Conservation (phyloP, 2,329 filamentous ascomycete species). For the Aspergillus puulaauensis region DNA sequence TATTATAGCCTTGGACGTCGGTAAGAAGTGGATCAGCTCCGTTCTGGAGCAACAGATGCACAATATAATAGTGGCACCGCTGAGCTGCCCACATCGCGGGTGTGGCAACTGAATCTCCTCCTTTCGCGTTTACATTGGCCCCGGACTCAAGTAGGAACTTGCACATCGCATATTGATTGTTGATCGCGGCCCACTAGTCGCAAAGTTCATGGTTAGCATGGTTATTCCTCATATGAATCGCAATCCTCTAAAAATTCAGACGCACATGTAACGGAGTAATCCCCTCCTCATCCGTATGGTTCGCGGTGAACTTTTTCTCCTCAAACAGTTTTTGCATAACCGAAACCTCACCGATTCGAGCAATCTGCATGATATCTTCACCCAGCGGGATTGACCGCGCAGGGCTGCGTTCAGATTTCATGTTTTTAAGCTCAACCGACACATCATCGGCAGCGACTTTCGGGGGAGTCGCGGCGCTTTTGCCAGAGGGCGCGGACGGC, state of each 20-base stretch:
- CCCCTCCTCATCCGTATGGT: conserved; percentile 83
- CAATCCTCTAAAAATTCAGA: conserved; percentile 14
- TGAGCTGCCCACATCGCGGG: conserved; percentile 97
- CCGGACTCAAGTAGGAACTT: conserved; percentile 85
- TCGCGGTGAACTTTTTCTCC: conserved; percentile 75
- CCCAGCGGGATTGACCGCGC: conserved; percentile 45
- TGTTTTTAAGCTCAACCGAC: conserved; percentile 41
- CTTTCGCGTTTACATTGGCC: conserved; percentile 91
- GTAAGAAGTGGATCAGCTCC: conserved; percentile 90
- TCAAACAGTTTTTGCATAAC: conserved; percentile 90
- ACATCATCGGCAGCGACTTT: conserved; percentile 31
- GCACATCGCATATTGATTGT: conserved; percentile 97
- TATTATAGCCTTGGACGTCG: conserved; percentile 96
- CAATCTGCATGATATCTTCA: conserved; percentile 93
- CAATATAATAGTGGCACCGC: conserved; percentile 92
- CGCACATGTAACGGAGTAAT: conserved; percentile 93
- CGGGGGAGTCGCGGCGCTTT: conserved; percentile 32
- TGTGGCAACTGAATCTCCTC: conserved; percentile 91
- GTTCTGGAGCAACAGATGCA: conserved; percentile 85
- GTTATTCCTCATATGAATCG: not conserved
- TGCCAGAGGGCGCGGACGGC: conserved; percentile 28
- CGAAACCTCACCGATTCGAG: conserved; percentile 79
- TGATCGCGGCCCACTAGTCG: conserved; percentile 92
- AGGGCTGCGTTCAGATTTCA: conserved; percentile 29
- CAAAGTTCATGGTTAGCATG: not conserved